Conservation (phyloP, 2,329 filamentous ascomycete species). For the Scleromitrula shiraiana region DNA sequence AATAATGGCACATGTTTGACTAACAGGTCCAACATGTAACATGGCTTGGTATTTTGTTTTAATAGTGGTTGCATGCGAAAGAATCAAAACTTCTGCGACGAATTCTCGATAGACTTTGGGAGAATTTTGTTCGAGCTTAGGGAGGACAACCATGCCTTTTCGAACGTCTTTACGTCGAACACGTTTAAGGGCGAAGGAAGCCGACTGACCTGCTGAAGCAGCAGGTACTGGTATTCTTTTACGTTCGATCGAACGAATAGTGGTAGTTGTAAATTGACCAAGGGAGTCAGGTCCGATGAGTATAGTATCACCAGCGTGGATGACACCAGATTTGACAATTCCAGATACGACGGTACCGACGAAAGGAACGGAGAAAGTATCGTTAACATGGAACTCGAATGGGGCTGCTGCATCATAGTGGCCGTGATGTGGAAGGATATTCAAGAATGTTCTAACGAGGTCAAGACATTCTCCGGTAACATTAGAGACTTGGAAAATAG, state of each 20-base stretch:
- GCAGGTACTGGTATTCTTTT: slow-evolving; percentile 86
- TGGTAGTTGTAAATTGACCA: slow-evolving; percentile 81
- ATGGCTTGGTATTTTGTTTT: slow-evolving; percentile 96
- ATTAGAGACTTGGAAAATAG: slow-evolving; percentile 96
- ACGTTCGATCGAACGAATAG: slow-evolving; percentile 85
- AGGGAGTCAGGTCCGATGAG: slow-evolving; percentile 85
- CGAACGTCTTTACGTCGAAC: slow-evolving; percentile 85
- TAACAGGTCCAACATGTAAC: slow-evolving; percentile 91
- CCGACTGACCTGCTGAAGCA: slow-evolving; percentile 85
- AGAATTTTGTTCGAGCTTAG: slow-evolving; percentile 64
- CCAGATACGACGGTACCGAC: slow-evolving; percentile 94
- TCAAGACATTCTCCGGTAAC: slow-evolving; percentile 90
- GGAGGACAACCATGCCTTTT: slow-evolving; percentile 95
- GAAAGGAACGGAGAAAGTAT: slow-evolving; percentile 96
- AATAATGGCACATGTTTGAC: slow-evolving; percentile 93
- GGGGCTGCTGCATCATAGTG: slow-evolving; percentile 82
- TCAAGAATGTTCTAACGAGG: slow-evolving; percentile 84
- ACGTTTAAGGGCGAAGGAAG: slow-evolving; percentile 82
- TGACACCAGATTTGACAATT: slow-evolving; percentile 78
- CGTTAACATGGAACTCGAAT: slow-evolving; percentile 93
- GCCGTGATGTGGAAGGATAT: slow-evolving; percentile 89
- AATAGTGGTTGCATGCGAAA: slow-evolving; percentile 94
- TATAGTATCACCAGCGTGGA: slow-evolving; percentile 85
- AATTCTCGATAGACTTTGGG: slow-evolving; percentile 71
- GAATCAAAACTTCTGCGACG: slow-evolving; percentile 82